Percentiles rank a stretch among this genome's conserved stretches.
Conservation (phyloP, 208 protist genomes). For the Hexamita inflata region DNA sequence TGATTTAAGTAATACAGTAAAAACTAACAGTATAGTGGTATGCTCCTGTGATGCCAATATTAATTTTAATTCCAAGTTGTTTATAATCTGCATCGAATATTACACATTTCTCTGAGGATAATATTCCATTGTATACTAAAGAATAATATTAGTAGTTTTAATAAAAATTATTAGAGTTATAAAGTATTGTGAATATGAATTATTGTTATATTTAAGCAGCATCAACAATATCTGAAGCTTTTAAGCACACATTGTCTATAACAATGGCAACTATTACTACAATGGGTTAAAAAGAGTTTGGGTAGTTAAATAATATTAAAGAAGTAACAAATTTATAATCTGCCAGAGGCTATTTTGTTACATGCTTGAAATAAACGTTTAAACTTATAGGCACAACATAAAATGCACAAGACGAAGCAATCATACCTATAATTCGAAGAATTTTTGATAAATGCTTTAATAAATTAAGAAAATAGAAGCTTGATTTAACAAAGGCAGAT, state of each 20-base stretch:
- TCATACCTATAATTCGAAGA: background rate
- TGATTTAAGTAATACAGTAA: background rate
- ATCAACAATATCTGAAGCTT: background rate
- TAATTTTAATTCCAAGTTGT: background rate
- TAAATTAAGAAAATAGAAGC: background rate
- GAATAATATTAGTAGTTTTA: background rate
- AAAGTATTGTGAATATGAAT: background rate
- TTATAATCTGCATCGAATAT: background rate
- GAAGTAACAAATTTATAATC: background rate
- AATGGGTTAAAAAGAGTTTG: background rate
- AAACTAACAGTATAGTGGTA: background rate
- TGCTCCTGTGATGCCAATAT: background rate
- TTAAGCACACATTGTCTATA: background rate
- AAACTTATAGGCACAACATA: background rate
- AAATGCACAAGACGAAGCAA: background rate
- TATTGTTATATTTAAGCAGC: background rate
- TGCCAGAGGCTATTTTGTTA: background rate
- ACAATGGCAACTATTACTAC: background rate
- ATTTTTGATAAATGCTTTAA: background rate
- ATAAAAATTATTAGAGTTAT: background rate
- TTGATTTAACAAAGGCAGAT: background rate
- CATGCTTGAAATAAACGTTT: background rate
- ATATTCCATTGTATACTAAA: background rate
- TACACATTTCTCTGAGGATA: background rate
- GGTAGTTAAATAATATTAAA: background rate